These are phyloP conservation scores for Trichoderma koningii DNA, from an alignment of 2,329 filamentous ascomycete species.

Conservation along the genomic window DNA sequence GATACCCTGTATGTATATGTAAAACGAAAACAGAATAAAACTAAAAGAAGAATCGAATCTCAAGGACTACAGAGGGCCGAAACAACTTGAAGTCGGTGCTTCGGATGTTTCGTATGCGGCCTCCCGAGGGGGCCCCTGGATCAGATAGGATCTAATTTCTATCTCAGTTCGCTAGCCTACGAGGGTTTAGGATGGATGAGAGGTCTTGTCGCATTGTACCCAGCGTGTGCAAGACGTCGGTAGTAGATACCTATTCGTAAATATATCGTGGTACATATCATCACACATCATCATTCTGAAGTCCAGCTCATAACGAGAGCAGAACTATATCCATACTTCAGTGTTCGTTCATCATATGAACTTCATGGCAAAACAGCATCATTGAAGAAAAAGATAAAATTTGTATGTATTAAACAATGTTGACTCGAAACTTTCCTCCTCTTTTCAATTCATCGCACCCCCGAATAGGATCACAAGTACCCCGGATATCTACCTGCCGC, in stretches of 20 bases:
- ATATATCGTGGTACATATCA: too few species aligned
- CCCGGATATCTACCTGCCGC: not conserved
- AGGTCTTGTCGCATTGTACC: not conserved
- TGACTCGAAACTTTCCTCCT: slow-evolving; percentile 15
- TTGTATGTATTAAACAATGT: slow-evolving; percentile 18
- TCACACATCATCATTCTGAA: too few species aligned
- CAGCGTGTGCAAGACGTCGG: too few species aligned
- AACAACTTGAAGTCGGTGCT: not conserved
- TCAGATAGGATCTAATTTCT: slow-evolving; percentile 1
- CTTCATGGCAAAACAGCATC: not conserved
- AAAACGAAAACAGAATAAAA: too few species aligned
- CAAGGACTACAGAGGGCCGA: too few species aligned
- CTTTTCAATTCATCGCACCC: not conserved
- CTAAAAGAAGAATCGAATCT: too few species aligned
- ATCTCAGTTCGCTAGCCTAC: not conserved
- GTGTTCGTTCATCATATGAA: not conserved
- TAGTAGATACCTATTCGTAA: too few species aligned
- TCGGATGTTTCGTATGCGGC: slow-evolving; percentile 21
- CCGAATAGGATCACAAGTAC: not conserved
- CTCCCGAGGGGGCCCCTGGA: not conserved
- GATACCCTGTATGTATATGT: not conserved
- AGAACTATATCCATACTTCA: not conserved
- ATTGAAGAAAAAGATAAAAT: slow-evolving; percentile 2
- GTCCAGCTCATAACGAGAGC: not conserved
- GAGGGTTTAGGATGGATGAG: not conserved